Base-by-base conservation (phyloP, 2,329 filamentous ascomycete species). In the Colletotrichum paranaense region DNA sequence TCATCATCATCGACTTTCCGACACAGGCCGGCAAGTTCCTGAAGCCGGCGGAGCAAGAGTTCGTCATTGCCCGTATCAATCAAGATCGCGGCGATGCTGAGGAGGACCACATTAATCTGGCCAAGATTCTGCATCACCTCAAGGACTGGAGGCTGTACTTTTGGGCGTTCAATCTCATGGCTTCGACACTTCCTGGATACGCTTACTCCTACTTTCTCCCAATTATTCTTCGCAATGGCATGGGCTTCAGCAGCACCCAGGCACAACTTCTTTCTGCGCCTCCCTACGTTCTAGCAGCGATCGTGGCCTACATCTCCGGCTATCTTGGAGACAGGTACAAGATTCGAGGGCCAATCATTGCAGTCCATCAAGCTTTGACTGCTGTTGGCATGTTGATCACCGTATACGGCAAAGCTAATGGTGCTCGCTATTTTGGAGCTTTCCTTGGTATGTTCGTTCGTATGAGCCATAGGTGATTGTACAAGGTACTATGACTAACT, bases 91-190 rank as follows among this genome's bases (percentile, higher is more conserved):
- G 42, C 30, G 72, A 75, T 28, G 73, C 72, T 5, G 77, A 76
- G 32, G 78, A 77, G 53, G 79, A 80, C 38, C 52, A 56, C 7
- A 62, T 82, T 11, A 79, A 79, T 1, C n/a, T 67, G 1, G 64
- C 68, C 8, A 76, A 76, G 19, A 77, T 80, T 16, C 16, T 82
- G 14, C 52, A 75, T 3, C 78, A 80, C 67, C 76, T 82, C 32
- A 77, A 76, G 38, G 81, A 82, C 72, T 82, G 81, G 80, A 80
- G 81, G 66, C 64, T 82, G 2, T 79, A 82, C 75, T 76, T 81
- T 68, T 81, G 78, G 78, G 80, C 78, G 19, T 81, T 80, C 72
- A 80, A 78, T 68, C 76, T 80, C 74, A 74, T 81, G 78, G 78
- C 77, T 52, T 79, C 77, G 66, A 81, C 76, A 35, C 75, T 77